Conservation (phyloP, 306 rosid genomes). For the Vicia faba region DNA sequence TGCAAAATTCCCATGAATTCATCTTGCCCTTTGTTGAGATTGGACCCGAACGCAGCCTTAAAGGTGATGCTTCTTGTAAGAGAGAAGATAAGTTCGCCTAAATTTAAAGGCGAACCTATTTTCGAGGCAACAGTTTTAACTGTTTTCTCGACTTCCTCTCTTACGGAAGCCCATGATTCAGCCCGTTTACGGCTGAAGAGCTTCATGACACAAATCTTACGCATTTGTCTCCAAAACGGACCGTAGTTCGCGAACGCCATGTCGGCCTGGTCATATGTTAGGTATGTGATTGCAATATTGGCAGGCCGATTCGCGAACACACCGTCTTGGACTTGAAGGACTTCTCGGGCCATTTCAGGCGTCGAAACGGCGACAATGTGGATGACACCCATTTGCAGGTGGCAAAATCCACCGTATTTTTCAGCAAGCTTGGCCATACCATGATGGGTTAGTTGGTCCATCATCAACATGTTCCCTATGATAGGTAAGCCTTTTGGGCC, state of each 20-base stretch:
- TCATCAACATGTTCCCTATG: conserved; percentile 54
- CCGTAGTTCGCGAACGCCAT: conserved; percentile 84
- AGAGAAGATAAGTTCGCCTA: conserved; percentile 56
- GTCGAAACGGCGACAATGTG: conserved; percentile 59
- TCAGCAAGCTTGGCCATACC: conserved; percentile 40
- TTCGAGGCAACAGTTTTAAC: conserved; percentile 25
- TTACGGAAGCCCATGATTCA: conserved; percentile 73
- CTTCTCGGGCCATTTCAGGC: conserved; percentile 65
- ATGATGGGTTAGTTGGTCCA: conserved; percentile 52
- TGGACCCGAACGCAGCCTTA: conserved; percentile 66
- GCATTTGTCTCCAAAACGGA: conserved; percentile 80
- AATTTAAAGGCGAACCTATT: conserved; percentile 41
- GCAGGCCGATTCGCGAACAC: conserved; percentile 67
- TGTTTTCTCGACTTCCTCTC: conserved; percentile 53
- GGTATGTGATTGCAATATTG: conserved; percentile 58
- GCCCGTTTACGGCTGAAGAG: conserved; percentile 66
- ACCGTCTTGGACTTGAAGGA: conserved; percentile 62
- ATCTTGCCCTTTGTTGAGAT: conserved; percentile 53
- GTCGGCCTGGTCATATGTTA: conserved; percentile 70
- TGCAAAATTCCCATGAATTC: conserved; percentile 68
- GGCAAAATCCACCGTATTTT: conserved; percentile 52
- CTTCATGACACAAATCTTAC: conserved; percentile 67
- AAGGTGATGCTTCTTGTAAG: conserved; percentile 58
- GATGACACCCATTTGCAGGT: conserved; percentile 60
- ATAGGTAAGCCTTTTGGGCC: conserved; percentile 59